Evolutionary conservation across 2,329 filamentous ascomycete genomes (phyloP), one percentile per base, ranked within the genome.

Genomic region (Neurospora sp.): DNA sequence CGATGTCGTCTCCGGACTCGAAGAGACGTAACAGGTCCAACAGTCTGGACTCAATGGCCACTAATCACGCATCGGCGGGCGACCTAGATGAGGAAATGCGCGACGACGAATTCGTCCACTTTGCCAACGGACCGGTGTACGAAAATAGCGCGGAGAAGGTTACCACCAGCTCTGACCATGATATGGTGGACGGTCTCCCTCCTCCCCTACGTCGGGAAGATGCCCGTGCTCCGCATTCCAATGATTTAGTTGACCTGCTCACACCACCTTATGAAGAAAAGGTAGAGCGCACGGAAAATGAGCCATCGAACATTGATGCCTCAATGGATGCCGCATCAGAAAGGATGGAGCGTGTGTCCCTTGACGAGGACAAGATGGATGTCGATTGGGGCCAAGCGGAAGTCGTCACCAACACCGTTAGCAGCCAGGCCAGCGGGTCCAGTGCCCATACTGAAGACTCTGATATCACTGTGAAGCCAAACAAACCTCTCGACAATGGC

Each of bases 11-110:
- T 33, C 52, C 52, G 15, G 52, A 62, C 28, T 79, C 82, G 0
- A 84, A 84, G 73, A 76, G 83, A 66, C 83, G 83, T 66, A 82
- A 84, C 66, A 78, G 83, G 6, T 78, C 82, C 0, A 79, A 79
- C n/a, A 85, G 83, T 69, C 74, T 79, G 10, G 82, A 83, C 62
- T 85, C 83, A 0, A 81, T 85, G 78, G 80, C 81, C 8, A 84
- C 80, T 11, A 84, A 84, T 71, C 77, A 80, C 4, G 82, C 82
- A 0, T 84, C 83, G 0, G 69, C 81, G 0, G 76, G 74, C 0
- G 76, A 75, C 19, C 19, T 72, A 17, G 52, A 82, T 68, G 81
- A 82, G n/a, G 79, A 79, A 6, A 75, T 74, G 74, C 68, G 68
- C 11, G 74, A 75, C 65, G 72, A 69, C 3, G 69, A 73, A 67